Evolutionary conservation across 345 rosid genomes (phyloP).

Genomic region (Populus tremula): DNA sequence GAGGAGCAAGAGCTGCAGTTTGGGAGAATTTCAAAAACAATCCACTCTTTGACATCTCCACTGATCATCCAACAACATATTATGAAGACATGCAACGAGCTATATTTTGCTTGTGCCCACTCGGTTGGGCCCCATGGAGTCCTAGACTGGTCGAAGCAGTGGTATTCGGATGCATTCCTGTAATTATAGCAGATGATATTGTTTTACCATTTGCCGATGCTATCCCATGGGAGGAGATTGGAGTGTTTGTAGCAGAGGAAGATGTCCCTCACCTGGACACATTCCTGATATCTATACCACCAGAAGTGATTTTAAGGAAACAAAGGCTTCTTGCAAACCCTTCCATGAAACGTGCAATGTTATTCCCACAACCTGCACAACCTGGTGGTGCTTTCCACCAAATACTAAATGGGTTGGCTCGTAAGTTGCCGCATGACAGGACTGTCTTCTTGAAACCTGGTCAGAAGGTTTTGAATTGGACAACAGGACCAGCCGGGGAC

Average conservation of each 20-base stretch:
- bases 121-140: constrained; percentile 99
- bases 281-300: constrained; percentile 74
- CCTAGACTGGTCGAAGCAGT: constrained; percentile 97
- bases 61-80: constrained; percentile 89
- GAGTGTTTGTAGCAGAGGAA: constrained; percentile 82
- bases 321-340: constrained; percentile 94
- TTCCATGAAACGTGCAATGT: constrained; percentile 89
- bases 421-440: constrained; percentile 71
- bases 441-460: constrained; percentile 53
- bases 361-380: constrained; percentile 91
- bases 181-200: constrained; percentile 92
- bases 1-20: constrained; percentile 98
- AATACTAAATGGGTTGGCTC: constrained; percentile 80
- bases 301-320: constrained; percentile 73
- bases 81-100: constrained; percentile 98
- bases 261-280: constrained; percentile 79
- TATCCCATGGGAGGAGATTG: constrained; percentile 97
- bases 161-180: constrained; percentile 96
- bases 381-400: constrained; percentile 96
- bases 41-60: constrained; percentile 89
- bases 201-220: constrained; percentile 96
- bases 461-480: constrained; percentile 73
- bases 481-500: constrained; percentile 79
- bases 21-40: constrained; percentile 98
- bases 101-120: constrained; percentile 86